These are phyloP conservation scores for Kazachstania taianensis DNA, from an alignment of 805 yeast species.

Conservation along the genomic window DNA sequence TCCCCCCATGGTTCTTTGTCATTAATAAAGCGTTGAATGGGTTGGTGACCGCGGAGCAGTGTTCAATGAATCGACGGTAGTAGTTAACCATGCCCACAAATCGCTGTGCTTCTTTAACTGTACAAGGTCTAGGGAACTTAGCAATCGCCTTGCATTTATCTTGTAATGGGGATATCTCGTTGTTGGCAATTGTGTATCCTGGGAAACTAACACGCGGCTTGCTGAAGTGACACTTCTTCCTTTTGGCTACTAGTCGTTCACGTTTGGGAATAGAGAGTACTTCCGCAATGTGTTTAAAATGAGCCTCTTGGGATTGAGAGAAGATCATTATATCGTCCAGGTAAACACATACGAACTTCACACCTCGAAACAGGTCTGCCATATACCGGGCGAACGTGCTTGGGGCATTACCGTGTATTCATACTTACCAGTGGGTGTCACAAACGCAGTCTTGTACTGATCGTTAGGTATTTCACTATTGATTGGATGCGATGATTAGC, in stretches of 20 bases:
- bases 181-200: conserved; percentile 5
- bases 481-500: too few species aligned
- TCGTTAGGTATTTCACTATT: too few species aligned
- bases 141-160: conserved; percentile 11
- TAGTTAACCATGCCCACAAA: conserved; percentile 13
- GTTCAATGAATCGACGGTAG: conserved; percentile 10
- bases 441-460: conserved; percentile 7
- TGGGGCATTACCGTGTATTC: conserved; percentile 11
- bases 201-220: not conserved
- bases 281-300: conserved; percentile 9
- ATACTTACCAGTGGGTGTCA: too few species aligned
- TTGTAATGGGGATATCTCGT: conserved; percentile 9
- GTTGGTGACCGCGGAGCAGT: conserved; percentile 7
- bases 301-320: conserved; percentile 5
- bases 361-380: conserved; percentile 12
- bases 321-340: conserved; percentile 12
- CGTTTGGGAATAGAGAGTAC: conserved; percentile 4
- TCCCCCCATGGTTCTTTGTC: conserved; percentile 2
- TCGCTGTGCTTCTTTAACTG: conserved; percentile 11
- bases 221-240: not conserved
- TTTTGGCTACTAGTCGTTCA: not conserved
- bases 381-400: conserved; percentile 14
- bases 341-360: conserved; percentile 10
- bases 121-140: conserved; percentile 3
- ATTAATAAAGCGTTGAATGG: conserved; percentile 7